phyloP scores from a whole-genome alignment of 257 asterid species.

The Ilex asprella region DNA sequence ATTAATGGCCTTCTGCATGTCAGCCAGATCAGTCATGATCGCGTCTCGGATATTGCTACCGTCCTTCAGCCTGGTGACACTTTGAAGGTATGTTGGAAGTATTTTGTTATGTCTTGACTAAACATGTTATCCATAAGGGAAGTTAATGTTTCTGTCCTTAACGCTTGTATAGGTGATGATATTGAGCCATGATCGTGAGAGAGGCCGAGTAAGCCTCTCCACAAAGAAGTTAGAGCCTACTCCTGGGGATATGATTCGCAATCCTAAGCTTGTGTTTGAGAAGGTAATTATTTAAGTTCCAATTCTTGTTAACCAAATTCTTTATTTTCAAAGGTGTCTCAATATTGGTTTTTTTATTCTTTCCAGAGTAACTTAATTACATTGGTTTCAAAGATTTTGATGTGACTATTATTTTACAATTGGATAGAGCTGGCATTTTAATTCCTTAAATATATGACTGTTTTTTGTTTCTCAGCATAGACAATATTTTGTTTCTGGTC shows the following conservation, averaged over 20 bases:
- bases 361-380: too few relatives aligned
- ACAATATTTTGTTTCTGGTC: too few relatives aligned
- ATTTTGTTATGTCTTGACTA: slow-evolving; percentile 7
- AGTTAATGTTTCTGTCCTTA: slow-evolving; percentile 12
- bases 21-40: slow-evolving; percentile 95
- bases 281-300: slow-evolving; percentile 40
- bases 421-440: too few relatives aligned
- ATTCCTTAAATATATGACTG: too few relatives aligned
- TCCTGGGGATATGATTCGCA: slow-evolving; percentile 98
- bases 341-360: too few relatives aligned
- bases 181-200: slow-evolving; percentile 97
- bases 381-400: too few relatives aligned
- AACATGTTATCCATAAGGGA: slow-evolving; percentile 1
- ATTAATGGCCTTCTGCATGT: slow-evolving; percentile 91
- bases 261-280: slow-evolving; percentile 90
- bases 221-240: slow-evolving; percentile 98
- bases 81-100: slow-evolving; percentile 50
- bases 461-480: too few relatives aligned
- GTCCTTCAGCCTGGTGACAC: slow-evolving; percentile 97
- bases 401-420: too few relatives aligned
- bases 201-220: slow-evolving; percentile 94
- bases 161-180: slow-evolving; percentile 70
- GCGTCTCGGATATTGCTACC: slow-evolving; percentile 80
- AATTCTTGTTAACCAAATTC: too few relatives aligned
- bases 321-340: too few relatives aligned